These are phyloP conservation scores for Flaveria floridana DNA, from an alignment of 140 eudicot species.

Conservation along the genomic window DNA sequence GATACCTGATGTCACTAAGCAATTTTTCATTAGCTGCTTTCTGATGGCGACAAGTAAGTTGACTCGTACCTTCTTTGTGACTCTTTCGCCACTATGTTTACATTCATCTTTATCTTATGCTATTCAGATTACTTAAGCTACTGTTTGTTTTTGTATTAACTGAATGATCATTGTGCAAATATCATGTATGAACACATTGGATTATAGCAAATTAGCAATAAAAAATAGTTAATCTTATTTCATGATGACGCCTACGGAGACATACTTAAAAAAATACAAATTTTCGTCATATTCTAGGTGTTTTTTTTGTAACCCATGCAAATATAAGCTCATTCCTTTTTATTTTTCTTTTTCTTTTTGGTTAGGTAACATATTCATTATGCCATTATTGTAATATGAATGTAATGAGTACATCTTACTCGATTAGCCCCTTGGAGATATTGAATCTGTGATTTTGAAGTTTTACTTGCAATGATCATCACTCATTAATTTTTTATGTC, in stretches of 20 bases:
- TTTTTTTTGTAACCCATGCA: neutral
- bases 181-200: neutral
- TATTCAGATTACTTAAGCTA: neutral
- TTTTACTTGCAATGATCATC: neutral
- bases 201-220: neutral
- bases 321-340: neutral
- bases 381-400: neutral
- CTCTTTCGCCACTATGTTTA: neutral
- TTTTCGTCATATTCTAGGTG: too few species aligned
- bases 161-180: neutral
- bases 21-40: constrained; percentile 11
- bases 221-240: neutral
- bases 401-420: neutral
- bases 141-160: neutral
- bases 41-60: constrained; percentile 40
- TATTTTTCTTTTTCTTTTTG: too few species aligned
- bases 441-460: too few species aligned
- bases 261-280: too few species aligned
- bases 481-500: neutral
- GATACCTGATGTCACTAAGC: neutral
- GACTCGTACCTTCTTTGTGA: constrained; percentile 12
- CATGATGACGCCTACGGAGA: too few species aligned
- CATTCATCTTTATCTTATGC: neutral
- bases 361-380: neutral
- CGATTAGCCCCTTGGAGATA: too few species aligned